Evolutionary conservation across 179 eudicot species (phyloP).

Genomic region (Pouteria campechiana): DNA sequence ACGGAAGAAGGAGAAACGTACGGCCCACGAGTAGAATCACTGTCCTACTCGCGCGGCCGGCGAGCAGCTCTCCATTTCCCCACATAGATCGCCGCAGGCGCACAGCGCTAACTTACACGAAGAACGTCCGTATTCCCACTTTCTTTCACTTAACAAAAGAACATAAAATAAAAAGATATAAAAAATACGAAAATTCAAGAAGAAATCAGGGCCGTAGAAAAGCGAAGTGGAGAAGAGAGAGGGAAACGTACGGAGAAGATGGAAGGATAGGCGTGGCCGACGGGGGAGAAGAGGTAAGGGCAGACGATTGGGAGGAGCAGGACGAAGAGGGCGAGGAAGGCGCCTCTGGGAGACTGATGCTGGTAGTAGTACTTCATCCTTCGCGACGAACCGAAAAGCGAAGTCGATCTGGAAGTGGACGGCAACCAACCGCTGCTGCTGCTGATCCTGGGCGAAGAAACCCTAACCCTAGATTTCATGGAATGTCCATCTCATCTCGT

Average conservation of each 20-base stretch:
- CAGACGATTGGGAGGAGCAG: slow-evolving; percentile 27
- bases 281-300: slow-evolving; percentile 21
- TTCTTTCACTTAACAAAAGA: background rate
- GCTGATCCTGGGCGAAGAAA: too few relatives aligned
- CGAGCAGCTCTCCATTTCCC: background rate
- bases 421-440: too few relatives aligned
- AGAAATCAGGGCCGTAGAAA: background rate
- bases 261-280: slow-evolving; percentile 43
- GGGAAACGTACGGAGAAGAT: slow-evolving; percentile 44
- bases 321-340: slow-evolving; percentile 29
- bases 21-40: too few relatives aligned
- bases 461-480: too few relatives aligned
- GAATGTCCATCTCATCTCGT: too few relatives aligned
- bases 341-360: too few relatives aligned
- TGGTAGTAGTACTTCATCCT: too few relatives aligned
- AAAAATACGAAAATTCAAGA: background rate
- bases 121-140: too few relatives aligned
- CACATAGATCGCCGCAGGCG: background rate
- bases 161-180: background rate
- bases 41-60: background rate
- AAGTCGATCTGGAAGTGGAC: too few relatives aligned
- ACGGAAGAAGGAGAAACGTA: too few relatives aligned
- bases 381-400: too few relatives aligned
- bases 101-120: too few relatives aligned
- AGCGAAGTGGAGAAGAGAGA: background rate